phyloP scores from a whole-genome alignment of 495 filamentous ascomycete genomes.

The Penicillium antarcticum region DNA sequence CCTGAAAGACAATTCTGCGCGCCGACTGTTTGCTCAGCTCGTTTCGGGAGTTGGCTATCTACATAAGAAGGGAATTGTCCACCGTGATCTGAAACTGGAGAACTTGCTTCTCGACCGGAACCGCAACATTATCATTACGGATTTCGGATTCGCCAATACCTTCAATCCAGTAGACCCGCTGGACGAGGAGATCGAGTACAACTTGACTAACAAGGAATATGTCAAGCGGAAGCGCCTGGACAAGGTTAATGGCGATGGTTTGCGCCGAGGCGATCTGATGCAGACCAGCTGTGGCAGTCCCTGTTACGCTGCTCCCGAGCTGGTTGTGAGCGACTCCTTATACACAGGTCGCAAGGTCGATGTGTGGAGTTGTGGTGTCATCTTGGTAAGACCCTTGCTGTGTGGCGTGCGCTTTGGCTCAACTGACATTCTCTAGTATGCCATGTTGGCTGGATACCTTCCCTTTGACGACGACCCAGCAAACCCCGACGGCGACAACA shows the following conservation, averaged over 20 bases:
- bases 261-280: slow-evolving; percentile 66
- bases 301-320: slow-evolving; percentile 95
- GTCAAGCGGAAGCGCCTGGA: slow-evolving; percentile 77
- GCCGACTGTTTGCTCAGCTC: slow-evolving; percentile 90
- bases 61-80: slow-evolving; percentile 98
- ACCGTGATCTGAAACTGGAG: slow-evolving; percentile 95
- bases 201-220: slow-evolving; percentile 77
- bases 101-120: slow-evolving; percentile 95
- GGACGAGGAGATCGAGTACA: slow-evolving; percentile 84
- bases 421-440: slow-evolving; percentile 63
- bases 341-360: slow-evolving; percentile 98
- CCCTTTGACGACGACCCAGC: slow-evolving; percentile 98
- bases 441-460: slow-evolving; percentile 98
- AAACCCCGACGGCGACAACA: slow-evolving; percentile 98
- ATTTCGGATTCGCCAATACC: slow-evolving; percentile 98
- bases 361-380: slow-evolving; percentile 99
- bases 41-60: slow-evolving; percentile 97
- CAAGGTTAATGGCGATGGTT: slow-evolving; percentile 76
- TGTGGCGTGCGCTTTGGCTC: background rate
- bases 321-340: slow-evolving; percentile 94
- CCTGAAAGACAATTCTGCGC: slow-evolving; percentile 86
- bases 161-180: slow-evolving; percentile 89
- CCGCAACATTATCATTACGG: slow-evolving; percentile 98
- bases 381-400: slow-evolving; percentile 68
- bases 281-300: slow-evolving; percentile 58